A percentile compares a stretch with the other conserved stretches of the same genome.
Evolutionary conservation across 2,329 filamentous ascomycete species (phyloP).

Genomic region (Phyllosticta citriasiana): DNA sequence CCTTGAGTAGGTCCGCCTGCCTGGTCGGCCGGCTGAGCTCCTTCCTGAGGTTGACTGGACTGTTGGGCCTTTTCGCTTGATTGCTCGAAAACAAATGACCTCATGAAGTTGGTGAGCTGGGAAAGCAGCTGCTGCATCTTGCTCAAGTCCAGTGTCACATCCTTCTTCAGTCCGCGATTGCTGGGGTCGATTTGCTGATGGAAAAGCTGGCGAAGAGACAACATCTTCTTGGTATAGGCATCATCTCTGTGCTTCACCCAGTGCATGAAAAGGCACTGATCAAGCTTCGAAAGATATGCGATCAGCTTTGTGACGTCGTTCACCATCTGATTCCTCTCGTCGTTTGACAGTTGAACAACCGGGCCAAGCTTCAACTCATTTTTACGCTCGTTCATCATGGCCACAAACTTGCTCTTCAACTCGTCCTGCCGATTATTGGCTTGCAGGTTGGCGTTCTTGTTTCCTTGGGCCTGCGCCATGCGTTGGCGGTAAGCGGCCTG

Average conservation of each 20-base stretch:
- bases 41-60: not conserved
- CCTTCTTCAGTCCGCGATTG: not conserved
- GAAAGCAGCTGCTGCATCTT: slow-evolving; percentile 5
- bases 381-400: slow-evolving; percentile 22
- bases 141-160: not conserved
- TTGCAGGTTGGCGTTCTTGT: not conserved
- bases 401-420: slow-evolving; percentile 16
- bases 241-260: slow-evolving; percentile 3
- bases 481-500: slow-evolving; percentile 14
- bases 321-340: slow-evolving; percentile 20
- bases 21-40: not conserved
- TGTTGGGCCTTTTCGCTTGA: slow-evolving; percentile 1
- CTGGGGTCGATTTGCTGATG: slow-evolving; percentile 1
- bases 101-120: slow-evolving; percentile 20
- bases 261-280: slow-evolving; percentile 2
- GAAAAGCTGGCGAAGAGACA: not conserved
- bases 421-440: slow-evolving; percentile 1
- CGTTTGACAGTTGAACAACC: slow-evolving; percentile 16
- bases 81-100: slow-evolving; percentile 12
- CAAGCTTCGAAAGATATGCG: slow-evolving; percentile 1
- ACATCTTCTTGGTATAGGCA: not conserved
- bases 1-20: slow-evolving; percentile 10
- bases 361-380: slow-evolving; percentile 17
- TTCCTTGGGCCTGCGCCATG: slow-evolving; percentile 1
- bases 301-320: slow-evolving; percentile 6